phyloP scores from a whole-genome alignment of 202 grass and related monocot genomes.

The Elaeis oleifera region DNA sequence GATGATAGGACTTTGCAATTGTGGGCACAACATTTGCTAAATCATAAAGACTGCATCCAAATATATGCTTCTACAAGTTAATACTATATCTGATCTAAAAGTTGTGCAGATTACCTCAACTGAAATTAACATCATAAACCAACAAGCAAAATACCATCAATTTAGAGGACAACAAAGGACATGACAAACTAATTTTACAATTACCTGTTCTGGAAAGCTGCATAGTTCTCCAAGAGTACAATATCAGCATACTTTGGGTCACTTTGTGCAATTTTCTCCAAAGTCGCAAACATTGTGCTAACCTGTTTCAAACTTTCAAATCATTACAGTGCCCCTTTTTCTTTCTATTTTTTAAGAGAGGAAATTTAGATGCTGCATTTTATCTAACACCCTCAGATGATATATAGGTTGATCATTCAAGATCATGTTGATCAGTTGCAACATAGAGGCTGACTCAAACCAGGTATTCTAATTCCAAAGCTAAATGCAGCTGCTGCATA shows the following conservation, averaged over 20 bases:
- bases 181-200: slow-evolving; percentile 12
- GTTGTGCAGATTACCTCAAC: slow-evolving; percentile 21
- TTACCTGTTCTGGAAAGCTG: slow-evolving; percentile 97
- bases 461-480: no score
- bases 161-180: slow-evolving; percentile 9
- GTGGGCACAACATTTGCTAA: slow-evolving; percentile 96
- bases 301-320: slow-evolving; percentile 32
- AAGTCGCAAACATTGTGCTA: slow-evolving; percentile 89
- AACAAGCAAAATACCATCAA: slow-evolving; percentile 2
- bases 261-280: slow-evolving; percentile 96
- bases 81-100: background rate
- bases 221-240: slow-evolving; percentile 92
- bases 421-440: no score
- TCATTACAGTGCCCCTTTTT: no score
- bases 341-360: no score
- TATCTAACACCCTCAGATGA: no score
- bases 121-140: slow-evolving; percentile 2
- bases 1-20: slow-evolving; percentile 88
- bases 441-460: no score
- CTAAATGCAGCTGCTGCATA: no score
- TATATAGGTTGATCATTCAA: no score
- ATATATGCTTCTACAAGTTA: background rate
- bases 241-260: slow-evolving; percentile 84
- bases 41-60: slow-evolving; percentile 89
- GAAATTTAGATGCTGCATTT: no score